Conservation (phyloP, 1,139 yeast species). For the Wickerhamomyces sp. region DNA sequence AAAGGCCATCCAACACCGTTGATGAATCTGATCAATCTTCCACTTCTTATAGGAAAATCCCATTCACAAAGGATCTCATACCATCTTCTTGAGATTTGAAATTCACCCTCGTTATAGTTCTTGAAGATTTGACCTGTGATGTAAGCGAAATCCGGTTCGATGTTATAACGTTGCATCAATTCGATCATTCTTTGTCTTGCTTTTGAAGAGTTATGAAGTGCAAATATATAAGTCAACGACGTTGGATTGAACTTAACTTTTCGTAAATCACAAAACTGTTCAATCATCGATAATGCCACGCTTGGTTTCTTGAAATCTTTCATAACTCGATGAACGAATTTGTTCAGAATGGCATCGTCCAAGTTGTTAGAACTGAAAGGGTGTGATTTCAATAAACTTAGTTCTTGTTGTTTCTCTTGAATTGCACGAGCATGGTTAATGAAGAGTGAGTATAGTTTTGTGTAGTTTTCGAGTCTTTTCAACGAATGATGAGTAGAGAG, state of each 20-base stretch:
- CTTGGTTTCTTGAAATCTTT: constrained; percentile 8
- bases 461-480: neutral
- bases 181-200: constrained; percentile 7
- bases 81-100: constrained; percentile 12
- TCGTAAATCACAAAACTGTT: constrained; percentile 4
- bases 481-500: constrained; percentile 6
- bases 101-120: constrained; percentile 7
- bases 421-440: constrained; percentile 1
- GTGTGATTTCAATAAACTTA: constrained; percentile 2
- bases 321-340: constrained; percentile 11
- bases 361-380: constrained; percentile 9
- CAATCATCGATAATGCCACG: constrained; percentile 14
- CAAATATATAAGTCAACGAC: constrained; percentile 10
- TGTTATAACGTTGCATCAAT: constrained; percentile 10
- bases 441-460: constrained; percentile 7
- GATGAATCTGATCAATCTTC: constrained; percentile 11
- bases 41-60: constrained; percentile 10
- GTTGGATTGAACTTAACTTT: constrained; percentile 11
- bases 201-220: constrained; percentile 11
- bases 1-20: constrained; percentile 14
- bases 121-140: constrained; percentile 10
- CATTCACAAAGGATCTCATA: constrained; percentile 10
- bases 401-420: constrained; percentile 1
- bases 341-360: constrained; percentile 14
- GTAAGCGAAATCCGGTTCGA: constrained; percentile 9